Evolutionary conservation across 768 basidiomycete species (phyloP), one percentile per base, ranked within the genome.

Genomic region (Boletus fagicola): DNA sequence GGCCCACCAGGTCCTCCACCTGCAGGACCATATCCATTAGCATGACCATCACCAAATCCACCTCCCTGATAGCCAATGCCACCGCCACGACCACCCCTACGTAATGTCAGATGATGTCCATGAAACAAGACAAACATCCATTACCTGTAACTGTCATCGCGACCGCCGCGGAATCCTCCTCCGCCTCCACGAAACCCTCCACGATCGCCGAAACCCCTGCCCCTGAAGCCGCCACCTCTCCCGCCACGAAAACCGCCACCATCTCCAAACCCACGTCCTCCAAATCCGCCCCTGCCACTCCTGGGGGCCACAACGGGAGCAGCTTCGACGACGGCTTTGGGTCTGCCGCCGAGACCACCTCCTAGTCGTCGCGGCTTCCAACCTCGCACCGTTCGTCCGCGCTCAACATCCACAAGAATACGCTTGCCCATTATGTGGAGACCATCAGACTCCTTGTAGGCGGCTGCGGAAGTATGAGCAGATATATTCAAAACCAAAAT

Each of bases 381-480:
- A 3, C 95, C 97, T 57, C 96, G 86, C 28, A 99, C 97, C 12
- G 97, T 99, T 49, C 97, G 85, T 20, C 97, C 97, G 36, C 97
- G 88, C 74, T 99, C 97, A 60, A 99, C 97, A 69, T 99, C 97
- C 51, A 99, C 96, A 36, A 98, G 80, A 62, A 98, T 95, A 65
- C 90, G 84, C 73, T 97, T 97, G 67, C 93, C 92, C 81, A 94
- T 91, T 63, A 99, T 93, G 60, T 94, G 91, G 44, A 99, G 82
- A 24, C 94, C 92, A 67, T 98, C 96, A 20, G 95, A 98, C 72
- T 98, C 97, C 76, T 98, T 98, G 82, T 98, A 99, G 15, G 96
- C 97, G 62, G 89, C 88, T 90, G 62, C 57, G 46, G 42, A 55
- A 54, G 62, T 53, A 46, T 67, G 49, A 66, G 56, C 62, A 62